Percentiles rank a stretch among this genome's conserved stretches.
Conservation (phyloP, 495 filamentous ascomycete genomes). For the Umbilicaria muhlenbergii region DNA sequence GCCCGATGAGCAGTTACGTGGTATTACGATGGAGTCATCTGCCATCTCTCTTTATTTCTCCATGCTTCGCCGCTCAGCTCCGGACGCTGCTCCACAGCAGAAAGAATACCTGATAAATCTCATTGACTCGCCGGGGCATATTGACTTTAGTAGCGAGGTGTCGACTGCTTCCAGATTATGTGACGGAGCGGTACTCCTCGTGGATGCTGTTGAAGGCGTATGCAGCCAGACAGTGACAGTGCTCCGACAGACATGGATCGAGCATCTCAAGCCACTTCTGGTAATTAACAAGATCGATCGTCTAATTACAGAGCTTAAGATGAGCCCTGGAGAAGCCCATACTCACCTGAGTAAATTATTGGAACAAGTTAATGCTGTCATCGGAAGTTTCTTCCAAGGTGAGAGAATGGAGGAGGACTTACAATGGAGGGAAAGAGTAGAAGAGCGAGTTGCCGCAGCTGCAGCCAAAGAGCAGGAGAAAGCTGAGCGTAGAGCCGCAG, state of each 20-base stretch:
- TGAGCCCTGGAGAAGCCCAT: slow-evolving; percentile 82
- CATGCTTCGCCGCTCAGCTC: slow-evolving; percentile 54
- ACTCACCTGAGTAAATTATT: slow-evolving; percentile 77
- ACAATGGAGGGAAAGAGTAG: slow-evolving; percentile 87
- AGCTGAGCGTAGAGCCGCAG: slow-evolving; percentile 29
- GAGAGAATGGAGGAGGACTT: slow-evolving; percentile 98
- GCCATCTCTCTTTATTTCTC: slow-evolving; percentile 96
- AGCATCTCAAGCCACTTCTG: slow-evolving; percentile 85
- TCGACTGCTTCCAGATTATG: slow-evolving; percentile 90
- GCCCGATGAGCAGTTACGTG: slow-evolving; percentile 90
- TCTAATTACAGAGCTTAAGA: slow-evolving; percentile 79
- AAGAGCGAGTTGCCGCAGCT: slow-evolving; percentile 54
- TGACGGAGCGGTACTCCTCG: slow-evolving; percentile 85
- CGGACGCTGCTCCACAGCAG: slow-evolving; percentile 50
- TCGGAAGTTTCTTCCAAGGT: slow-evolving; percentile 94
- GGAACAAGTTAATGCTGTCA: slow-evolving; percentile 92
- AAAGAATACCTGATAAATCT: slow-evolving; percentile 94
- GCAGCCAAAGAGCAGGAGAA: slow-evolving; percentile 33
- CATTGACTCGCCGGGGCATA: slow-evolving; percentile 95
- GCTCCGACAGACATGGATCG: slow-evolving; percentile 85
- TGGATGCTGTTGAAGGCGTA: slow-evolving; percentile 97
- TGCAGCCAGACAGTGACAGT: slow-evolving; percentile 98
- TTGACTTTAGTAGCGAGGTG: slow-evolving; percentile 97
- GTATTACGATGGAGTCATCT: slow-evolving; percentile 99
- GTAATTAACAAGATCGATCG: slow-evolving; percentile 98